phyloP scores from a whole-genome alignment of 176 grass and related monocot species.

The Ananas comosus region DNA sequence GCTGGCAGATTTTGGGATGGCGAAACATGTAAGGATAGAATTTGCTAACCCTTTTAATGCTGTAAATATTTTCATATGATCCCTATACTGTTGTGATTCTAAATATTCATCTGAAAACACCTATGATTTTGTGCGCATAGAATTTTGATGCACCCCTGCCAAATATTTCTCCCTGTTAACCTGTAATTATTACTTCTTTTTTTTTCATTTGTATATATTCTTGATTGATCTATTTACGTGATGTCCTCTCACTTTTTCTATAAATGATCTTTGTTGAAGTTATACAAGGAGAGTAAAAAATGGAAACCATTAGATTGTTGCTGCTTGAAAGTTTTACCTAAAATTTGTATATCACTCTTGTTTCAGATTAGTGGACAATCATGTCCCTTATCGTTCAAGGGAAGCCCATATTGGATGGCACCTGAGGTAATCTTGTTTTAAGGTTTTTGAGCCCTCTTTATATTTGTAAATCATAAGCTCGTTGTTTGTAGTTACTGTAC shows the following conservation, averaged over 20 bases:
- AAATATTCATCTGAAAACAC: background rate
- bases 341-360: background rate
- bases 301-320: background rate
- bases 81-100: background rate
- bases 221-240: background rate
- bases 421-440: constrained; percentile 58
- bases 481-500: constrained; percentile 14
- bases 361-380: constrained; percentile 88
- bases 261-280: constrained; percentile 2
- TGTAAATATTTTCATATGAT: background rate
- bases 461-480: constrained; percentile 1
- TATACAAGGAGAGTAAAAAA: background rate
- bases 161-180: background rate
- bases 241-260: background rate
- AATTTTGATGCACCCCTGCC: background rate
- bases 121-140: background rate
- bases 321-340: background rate
- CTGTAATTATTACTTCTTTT: background rate
- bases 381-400: constrained; percentile 90
- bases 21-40: constrained; percentile 66
- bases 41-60: background rate
- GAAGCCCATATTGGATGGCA: constrained; percentile 98
- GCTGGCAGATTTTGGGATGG: constrained; percentile 98
- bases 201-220: background rate
- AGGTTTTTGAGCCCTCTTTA: constrained; percentile 8